Conservation (phyloP, 1,139 yeast species). For the Pichia sp. region DNA sequence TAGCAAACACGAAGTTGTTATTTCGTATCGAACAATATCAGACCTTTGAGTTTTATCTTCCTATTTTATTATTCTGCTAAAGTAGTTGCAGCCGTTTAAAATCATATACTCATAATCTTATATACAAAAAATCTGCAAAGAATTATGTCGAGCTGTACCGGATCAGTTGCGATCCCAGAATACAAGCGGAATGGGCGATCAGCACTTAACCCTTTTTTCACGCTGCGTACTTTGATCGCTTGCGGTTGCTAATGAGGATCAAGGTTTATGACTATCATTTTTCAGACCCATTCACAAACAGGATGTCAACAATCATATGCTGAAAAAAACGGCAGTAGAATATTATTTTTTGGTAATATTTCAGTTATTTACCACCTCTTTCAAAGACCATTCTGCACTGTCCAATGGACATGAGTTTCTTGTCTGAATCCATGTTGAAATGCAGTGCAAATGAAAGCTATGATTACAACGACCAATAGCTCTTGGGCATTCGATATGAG, state of each 20-base stretch:
- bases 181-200: not conserved
- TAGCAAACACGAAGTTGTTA: not conserved
- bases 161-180: not conserved
- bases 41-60: not conserved
- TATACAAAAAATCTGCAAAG: not conserved
- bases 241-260: not conserved
- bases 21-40: not conserved
- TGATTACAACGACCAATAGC: slow-evolving; percentile 98
- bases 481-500: slow-evolving; percentile 83
- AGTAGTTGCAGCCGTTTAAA: too few relatives aligned
- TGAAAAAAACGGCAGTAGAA: not conserved
- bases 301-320: not conserved
- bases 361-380: slow-evolving; percentile 43
- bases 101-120: not conserved
- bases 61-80: not conserved
- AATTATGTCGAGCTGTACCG: not conserved
- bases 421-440: slow-evolving; percentile 93
- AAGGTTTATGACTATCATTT: not conserved
- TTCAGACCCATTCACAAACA: not conserved
- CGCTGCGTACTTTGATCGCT: not conserved
- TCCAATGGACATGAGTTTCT: slow-evolving; percentile 97
- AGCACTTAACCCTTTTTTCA: not conserved
- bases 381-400: slow-evolving; percentile 89
- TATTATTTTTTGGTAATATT: not conserved
- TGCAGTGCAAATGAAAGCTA: slow-evolving; percentile 93